phyloP scores from a whole-genome alignment of 305 asterid species.

The Fraxinus xanthoxyloides region DNA sequence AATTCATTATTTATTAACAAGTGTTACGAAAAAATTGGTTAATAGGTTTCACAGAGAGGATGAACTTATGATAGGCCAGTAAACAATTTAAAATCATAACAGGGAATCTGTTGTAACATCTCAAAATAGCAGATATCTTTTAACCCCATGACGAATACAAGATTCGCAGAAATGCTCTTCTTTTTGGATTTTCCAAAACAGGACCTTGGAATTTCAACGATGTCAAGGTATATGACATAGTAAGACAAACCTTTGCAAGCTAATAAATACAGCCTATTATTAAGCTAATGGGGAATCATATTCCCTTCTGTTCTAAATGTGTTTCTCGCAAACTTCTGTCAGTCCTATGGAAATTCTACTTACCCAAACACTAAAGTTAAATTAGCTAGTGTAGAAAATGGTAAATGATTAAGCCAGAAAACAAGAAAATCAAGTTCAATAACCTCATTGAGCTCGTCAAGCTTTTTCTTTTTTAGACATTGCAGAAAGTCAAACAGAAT shows the following conservation, averaged over 20 bases:
- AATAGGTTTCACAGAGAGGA: constrained; percentile 1
- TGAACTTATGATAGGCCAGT: background rate
- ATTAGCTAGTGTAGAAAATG: constrained; percentile 2
- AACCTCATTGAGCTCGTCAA: constrained; percentile 91
- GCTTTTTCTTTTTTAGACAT: constrained; percentile 67
- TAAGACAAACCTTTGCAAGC: background rate
- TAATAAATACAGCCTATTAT: background rate
- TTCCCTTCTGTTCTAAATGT: constrained; percentile 6
- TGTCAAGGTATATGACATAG: background rate
- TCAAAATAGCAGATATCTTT: constrained; percentile 5
- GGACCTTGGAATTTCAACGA: background rate
- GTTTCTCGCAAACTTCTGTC: background rate
- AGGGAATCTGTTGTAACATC: background rate
- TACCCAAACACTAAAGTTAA: constrained; percentile 3
- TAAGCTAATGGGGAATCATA: background rate
- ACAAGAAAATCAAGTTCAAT: constrained; percentile 24
- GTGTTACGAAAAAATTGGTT: background rate
- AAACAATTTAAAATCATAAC: background rate
- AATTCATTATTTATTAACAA: background rate
- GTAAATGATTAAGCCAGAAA: constrained; percentile 6
- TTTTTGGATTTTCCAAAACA: background rate
- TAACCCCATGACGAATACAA: background rate
- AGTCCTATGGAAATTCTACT: constrained; percentile 1
- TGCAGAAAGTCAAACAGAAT: constrained; percentile 74
- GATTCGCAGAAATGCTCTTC: background rate